These are phyloP conservation scores for Linanthus parryae DNA, from an alignment of 148 eudicot genomes.

Conservation along the genomic window DNA sequence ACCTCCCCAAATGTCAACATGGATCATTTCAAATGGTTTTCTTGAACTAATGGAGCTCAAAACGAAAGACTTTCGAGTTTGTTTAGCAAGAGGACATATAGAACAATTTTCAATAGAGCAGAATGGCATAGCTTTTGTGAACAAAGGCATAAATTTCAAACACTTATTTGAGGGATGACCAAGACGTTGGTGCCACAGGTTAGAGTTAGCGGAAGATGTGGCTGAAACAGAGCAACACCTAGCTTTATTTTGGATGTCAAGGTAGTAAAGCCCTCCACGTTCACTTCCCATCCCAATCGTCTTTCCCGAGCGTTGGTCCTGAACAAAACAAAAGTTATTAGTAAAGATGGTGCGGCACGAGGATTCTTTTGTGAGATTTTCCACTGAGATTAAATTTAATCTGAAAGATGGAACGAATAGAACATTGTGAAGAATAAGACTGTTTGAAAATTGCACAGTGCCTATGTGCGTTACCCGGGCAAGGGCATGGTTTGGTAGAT, in stretches of 20 bases:
- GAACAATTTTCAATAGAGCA: background rate
- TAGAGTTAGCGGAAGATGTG: background rate
- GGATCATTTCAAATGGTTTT: too few species aligned
- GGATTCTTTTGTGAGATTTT: background rate
- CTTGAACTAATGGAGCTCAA: too few species aligned
- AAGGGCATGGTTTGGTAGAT: background rate
- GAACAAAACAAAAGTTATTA: background rate
- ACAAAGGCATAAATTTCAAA: background rate
- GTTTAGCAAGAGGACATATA: too few species aligned
- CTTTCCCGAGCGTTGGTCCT: conserved; percentile 7
- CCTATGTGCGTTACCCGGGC: background rate
- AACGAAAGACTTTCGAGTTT: too few species aligned
- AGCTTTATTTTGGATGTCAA: background rate
- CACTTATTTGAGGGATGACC: background rate
- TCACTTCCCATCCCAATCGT: conserved; percentile 10
- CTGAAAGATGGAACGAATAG: background rate
- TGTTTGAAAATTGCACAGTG: background rate
- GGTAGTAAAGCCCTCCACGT: conserved; percentile 1
- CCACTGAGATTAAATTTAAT: background rate
- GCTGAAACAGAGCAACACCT: background rate
- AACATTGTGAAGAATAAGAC: background rate
- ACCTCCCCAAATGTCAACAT: too few species aligned
- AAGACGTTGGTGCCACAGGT: conserved; percentile 1
- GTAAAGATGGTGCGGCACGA: background rate
- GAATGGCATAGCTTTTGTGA: background rate